Conservation (phyloP, 163 green algal species). For the Scenedesmus sp. region DNA sequence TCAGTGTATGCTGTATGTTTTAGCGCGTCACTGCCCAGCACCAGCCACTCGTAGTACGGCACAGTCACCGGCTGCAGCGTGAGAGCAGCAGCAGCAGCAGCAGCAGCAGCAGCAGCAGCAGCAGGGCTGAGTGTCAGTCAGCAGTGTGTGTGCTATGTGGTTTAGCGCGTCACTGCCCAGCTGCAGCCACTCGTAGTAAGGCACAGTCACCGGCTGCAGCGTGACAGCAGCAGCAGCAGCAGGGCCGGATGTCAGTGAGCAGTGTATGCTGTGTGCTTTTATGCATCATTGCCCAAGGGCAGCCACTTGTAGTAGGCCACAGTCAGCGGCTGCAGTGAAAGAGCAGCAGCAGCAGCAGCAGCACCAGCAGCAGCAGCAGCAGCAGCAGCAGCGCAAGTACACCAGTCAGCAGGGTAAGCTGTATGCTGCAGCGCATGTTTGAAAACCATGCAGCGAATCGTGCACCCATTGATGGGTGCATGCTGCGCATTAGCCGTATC, state of each 20-base stretch:
- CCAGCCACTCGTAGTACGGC: conserved; percentile 46
- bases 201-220: conserved; percentile 37
- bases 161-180: not conserved
- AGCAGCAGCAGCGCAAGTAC: no score
- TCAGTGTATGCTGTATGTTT: not conserved
- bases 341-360: no score
- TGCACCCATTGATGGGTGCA: no score
- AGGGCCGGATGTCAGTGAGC: not conserved
- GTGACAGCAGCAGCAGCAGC: not conserved
- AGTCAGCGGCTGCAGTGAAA: no score
- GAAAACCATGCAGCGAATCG: no score
- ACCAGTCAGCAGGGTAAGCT: no score
- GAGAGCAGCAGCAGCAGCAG: not conserved
- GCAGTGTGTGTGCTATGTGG: not conserved
- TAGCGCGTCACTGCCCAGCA: not conserved
- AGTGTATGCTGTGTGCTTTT: not conserved
- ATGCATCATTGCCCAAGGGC: not conserved
- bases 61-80: conserved; percentile 37
- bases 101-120: conserved; percentile 4
- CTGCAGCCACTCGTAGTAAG: conserved; percentile 27
- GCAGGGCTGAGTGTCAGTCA: not conserved
- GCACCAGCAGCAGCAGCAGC: no score
- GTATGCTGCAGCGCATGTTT: no score
- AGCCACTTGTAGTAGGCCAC: conserved; percentile 34
- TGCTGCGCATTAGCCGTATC: no score